Evolutionary conservation across 2,329 filamentous ascomycete species (phyloP).

Genomic region (Cladosporium sp.): DNA sequence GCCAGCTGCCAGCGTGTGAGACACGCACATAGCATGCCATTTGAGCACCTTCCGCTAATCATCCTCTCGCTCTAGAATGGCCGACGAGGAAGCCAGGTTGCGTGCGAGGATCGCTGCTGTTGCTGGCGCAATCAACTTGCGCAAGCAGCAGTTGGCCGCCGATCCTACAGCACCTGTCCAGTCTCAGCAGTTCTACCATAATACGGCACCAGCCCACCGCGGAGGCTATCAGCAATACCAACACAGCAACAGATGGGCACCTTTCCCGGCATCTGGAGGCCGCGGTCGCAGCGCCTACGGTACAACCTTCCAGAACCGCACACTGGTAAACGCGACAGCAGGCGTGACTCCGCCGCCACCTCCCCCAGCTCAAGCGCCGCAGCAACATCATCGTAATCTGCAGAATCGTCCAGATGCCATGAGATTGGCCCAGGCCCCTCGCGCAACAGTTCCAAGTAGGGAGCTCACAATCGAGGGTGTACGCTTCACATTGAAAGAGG

Average conservation of each 20-base stretch:
- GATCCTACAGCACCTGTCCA: background rate
- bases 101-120: constrained; percentile 29
- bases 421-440: constrained; percentile 10
- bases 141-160: constrained; percentile 24
- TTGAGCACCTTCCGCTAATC: background rate
- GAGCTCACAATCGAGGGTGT: constrained; percentile 68
- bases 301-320: constrained; percentile 51
- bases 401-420: constrained; percentile 41
- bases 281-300: constrained; percentile 19
- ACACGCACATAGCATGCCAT: background rate
- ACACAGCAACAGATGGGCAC: constrained; percentile 21
- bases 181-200: constrained; percentile 1
- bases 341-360: constrained; percentile 15
- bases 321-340: constrained; percentile 49
- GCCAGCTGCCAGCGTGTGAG: background rate
- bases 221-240: background rate
- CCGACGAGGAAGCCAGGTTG: constrained; percentile 25
- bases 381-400: background rate
- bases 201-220: background rate
- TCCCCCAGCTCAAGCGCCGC: background rate
- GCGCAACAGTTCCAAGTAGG: constrained; percentile 33
- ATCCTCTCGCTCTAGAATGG: constrained; percentile 19
- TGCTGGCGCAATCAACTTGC: constrained; percentile 28
- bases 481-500: constrained; percentile 66
- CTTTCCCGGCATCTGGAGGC: constrained; percentile 22